Evolutionary conservation across 768 basidiomycete species (phyloP).

Genomic region (Trametes sanguinea): DNA sequence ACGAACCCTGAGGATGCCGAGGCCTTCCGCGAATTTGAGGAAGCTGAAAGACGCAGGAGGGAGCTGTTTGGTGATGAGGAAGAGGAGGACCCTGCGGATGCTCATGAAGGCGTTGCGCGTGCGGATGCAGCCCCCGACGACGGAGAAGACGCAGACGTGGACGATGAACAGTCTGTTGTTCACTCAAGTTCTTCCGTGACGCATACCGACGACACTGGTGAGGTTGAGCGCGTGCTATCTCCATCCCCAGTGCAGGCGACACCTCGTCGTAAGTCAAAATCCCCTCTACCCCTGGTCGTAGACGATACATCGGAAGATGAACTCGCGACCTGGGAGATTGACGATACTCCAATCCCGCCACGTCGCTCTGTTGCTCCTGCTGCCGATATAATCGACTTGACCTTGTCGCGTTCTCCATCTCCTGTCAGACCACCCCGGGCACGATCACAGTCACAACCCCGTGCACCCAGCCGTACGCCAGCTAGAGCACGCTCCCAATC

Average conservation of each 20-base stretch:
- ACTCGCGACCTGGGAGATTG: slow-evolving; percentile 26
- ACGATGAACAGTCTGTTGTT: neutral
- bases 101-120: neutral
- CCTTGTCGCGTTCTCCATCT: slow-evolving; percentile 11
- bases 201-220: too few relatives aligned
- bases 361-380: neutral
- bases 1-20: slow-evolving; percentile 55
- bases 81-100: slow-evolving; percentile 31
- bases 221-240: too few relatives aligned
- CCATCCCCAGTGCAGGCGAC: neutral
- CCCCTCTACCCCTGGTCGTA: neutral
- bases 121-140: too few relatives aligned
- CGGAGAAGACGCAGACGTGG: neutral
- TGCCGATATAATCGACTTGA: slow-evolving; percentile 24
- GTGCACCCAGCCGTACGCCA: neutral
- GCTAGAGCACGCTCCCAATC: slow-evolving; percentile 11
- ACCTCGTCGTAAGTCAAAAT: slow-evolving; percentile 6
- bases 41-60: slow-evolving; percentile 57
- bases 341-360: slow-evolving; percentile 19
- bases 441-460: slow-evolving; percentile 7
- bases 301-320: slow-evolving; percentile 32
- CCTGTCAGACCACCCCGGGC: slow-evolving; percentile 10
- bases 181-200: too few relatives aligned
- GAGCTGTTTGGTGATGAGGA: slow-evolving; percentile 51
- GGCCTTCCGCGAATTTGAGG: slow-evolving; percentile 66